These are phyloP conservation scores for Quercus tomentella DNA, from an alignment of 331 rosid genomes.

Conservation along the genomic window DNA sequence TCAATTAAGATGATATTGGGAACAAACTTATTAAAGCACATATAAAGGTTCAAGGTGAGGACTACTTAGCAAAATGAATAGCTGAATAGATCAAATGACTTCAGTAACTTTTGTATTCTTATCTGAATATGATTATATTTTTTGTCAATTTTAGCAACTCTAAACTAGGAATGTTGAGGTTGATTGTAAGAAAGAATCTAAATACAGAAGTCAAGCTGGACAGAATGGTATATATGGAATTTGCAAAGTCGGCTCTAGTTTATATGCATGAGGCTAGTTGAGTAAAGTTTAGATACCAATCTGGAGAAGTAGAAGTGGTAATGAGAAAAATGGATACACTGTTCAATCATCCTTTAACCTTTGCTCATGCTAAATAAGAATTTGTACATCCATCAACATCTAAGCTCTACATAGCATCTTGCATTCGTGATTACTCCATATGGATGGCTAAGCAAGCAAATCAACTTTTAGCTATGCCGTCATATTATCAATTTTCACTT, in stretches of 20 bases:
- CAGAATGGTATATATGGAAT: not conserved
- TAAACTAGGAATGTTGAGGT: not conserved
- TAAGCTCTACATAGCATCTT: not conserved
- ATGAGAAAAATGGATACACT: not conserved
- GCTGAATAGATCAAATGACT: not conserved
- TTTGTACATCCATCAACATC: not conserved
- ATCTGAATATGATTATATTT: not conserved
- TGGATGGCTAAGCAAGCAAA: not conserved
- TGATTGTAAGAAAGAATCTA: not conserved
- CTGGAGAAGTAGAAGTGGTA: not conserved
- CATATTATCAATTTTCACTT: constrained; percentile 3
- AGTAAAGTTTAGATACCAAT: not conserved
- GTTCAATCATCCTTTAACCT: not conserved
- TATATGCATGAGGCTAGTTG: not conserved
- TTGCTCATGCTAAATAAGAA: not conserved
- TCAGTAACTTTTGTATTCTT: not conserved
- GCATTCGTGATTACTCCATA: not conserved
- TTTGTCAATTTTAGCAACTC: not conserved
- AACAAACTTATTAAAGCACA: not conserved
- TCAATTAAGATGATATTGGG: not conserved
- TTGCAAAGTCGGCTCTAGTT: not conserved
- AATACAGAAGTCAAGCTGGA: not conserved
- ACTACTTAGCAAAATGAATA: not conserved
- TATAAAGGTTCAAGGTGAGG: not conserved
- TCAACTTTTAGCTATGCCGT: not conserved